Evolutionary conservation across 2,329 filamentous ascomycete species (phyloP).

Genomic region (Colletotrichum sublineola): DNA sequence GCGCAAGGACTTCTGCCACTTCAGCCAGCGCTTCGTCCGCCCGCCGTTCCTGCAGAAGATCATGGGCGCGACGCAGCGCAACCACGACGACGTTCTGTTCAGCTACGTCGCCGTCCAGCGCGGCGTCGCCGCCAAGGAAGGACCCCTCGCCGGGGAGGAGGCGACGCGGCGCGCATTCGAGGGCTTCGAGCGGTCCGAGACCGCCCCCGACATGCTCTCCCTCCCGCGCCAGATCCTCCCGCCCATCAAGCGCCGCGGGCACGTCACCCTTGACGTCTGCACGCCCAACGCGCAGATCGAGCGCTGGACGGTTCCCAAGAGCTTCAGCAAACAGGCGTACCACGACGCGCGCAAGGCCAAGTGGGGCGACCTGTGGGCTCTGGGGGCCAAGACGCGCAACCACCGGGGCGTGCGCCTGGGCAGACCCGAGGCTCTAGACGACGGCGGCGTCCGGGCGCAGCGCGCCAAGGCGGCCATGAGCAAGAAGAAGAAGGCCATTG

Average conservation of each 20-base stretch:
- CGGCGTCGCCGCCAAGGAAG: conserved; percentile 63
- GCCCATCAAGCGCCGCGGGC: conserved; percentile 88
- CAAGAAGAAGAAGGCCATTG: conserved; percentile 57
- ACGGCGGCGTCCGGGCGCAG: conserved; percentile 60
- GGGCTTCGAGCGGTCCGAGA: conserved; percentile 72
- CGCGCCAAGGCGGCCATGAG: conserved; percentile 43
- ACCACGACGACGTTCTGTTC: conserved; percentile 92
- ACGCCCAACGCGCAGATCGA: conserved; percentile 88
- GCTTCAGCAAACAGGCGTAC: conserved; percentile 85
- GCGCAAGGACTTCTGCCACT: conserved; percentile 91
- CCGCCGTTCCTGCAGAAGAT: conserved; percentile 86
- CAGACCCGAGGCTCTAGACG: conserved; percentile 54
- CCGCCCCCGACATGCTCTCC: conserved; percentile 69
- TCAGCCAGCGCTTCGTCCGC: conserved; percentile 88
- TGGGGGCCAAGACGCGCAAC: conserved; percentile 90
- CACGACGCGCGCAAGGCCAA: conserved; percentile 89
- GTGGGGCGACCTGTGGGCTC: conserved; percentile 96
- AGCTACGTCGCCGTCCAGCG: conserved; percentile 90
- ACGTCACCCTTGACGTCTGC: conserved; percentile 91
- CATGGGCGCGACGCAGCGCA: conserved; percentile 75
- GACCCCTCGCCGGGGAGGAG: conserved; percentile 61
- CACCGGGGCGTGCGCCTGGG: conserved; percentile 73
- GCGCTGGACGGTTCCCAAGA: conserved; percentile 91
- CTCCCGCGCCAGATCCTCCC: conserved; percentile 84
- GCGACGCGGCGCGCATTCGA: conserved; percentile 77